Evolutionary conservation across 78 protist species (phyloP).

Genomic region (Dictyostelium brefeldianum): DNA sequence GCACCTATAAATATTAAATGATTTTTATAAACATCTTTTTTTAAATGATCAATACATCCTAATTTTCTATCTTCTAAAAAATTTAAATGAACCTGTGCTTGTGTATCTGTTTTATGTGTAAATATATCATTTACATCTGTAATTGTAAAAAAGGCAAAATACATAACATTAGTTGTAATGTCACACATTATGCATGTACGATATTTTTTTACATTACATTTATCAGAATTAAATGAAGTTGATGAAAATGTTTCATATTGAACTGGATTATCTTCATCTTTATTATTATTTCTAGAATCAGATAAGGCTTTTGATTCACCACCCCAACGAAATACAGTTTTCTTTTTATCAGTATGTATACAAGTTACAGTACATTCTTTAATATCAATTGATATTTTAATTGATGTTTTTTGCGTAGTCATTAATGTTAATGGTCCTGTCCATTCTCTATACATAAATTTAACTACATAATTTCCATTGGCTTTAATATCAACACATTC

Average conservation of each 20-base stretch:
- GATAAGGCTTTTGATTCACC: not conserved
- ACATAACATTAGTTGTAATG: not conserved
- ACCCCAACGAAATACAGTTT: slow-evolving; percentile 69
- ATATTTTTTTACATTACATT: slow-evolving; percentile 24
- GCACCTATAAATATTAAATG: slow-evolving; percentile 77
- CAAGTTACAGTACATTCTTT: slow-evolving; percentile 61
- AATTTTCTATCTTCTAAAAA: slow-evolving; percentile 60
- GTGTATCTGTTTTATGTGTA: slow-evolving; percentile 35
- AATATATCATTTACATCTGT: slow-evolving; percentile 68
- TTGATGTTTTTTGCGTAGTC: slow-evolving; percentile 43
- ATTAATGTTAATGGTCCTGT: slow-evolving; percentile 44
- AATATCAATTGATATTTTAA: slow-evolving; percentile 42
- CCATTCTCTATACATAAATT: slow-evolving; percentile 79
- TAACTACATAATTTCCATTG: slow-evolving; percentile 55
- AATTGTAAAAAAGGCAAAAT: not conserved
- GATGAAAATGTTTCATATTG: slow-evolving; percentile 44
- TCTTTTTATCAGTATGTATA: slow-evolving; percentile 72
- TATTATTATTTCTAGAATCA: not conserved
- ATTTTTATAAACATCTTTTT: slow-evolving; percentile 79
- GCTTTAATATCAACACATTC: slow-evolving; percentile 69
- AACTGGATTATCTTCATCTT: slow-evolving; percentile 50
- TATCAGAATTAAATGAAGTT: slow-evolving; percentile 17
- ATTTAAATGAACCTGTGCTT: slow-evolving; percentile 23
- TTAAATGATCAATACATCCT: slow-evolving; percentile 69
- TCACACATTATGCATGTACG: not conserved